These are phyloP conservation scores for Lactifluus hygrophoroides DNA, from an alignment of 768 basidiomycete genomes.

Conservation along the genomic window DNA sequence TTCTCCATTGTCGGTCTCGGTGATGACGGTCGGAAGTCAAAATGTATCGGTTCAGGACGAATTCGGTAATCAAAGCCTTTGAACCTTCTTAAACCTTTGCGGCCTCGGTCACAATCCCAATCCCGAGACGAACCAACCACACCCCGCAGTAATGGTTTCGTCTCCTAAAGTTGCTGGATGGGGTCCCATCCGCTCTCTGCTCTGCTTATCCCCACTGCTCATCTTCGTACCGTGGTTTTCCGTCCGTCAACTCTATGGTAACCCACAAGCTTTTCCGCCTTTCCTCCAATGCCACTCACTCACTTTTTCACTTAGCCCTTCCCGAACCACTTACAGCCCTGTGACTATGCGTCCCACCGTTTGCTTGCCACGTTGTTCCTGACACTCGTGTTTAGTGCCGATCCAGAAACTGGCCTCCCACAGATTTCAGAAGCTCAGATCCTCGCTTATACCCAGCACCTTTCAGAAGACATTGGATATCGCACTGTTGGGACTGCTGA, in stretches of 20 bases:
- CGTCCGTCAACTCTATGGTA: slow-evolving; percentile 29
- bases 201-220: slow-evolving; percentile 46
- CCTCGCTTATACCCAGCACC: slow-evolving; percentile 49
- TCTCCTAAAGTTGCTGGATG: slow-evolving; percentile 25
- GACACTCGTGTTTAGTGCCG: slow-evolving; percentile 19
- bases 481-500: slow-evolving; percentile 87
- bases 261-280: background rate
- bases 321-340: slow-evolving; percentile 18
- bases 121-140: too few relatives aligned
- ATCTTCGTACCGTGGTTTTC: slow-evolving; percentile 40
- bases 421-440: slow-evolving; percentile 68
- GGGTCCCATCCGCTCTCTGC: slow-evolving; percentile 50
- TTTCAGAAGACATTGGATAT: slow-evolving; percentile 85
- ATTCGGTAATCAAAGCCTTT: too few relatives aligned
- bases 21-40: too few relatives aligned
- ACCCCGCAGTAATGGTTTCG: background rate
- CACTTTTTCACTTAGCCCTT: slow-evolving; percentile 8
- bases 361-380: background rate
- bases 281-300: background rate
- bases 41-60: too few relatives aligned
- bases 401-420: slow-evolving; percentile 50
- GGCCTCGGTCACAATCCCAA: too few relatives aligned
- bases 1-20: too few relatives aligned
- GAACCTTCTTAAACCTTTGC: too few relatives aligned
- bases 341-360: slow-evolving; percentile 2